phyloP scores from a whole-genome alignment of 1,284 basidiomycete genomes.

The Boletus holoroseus region DNA sequence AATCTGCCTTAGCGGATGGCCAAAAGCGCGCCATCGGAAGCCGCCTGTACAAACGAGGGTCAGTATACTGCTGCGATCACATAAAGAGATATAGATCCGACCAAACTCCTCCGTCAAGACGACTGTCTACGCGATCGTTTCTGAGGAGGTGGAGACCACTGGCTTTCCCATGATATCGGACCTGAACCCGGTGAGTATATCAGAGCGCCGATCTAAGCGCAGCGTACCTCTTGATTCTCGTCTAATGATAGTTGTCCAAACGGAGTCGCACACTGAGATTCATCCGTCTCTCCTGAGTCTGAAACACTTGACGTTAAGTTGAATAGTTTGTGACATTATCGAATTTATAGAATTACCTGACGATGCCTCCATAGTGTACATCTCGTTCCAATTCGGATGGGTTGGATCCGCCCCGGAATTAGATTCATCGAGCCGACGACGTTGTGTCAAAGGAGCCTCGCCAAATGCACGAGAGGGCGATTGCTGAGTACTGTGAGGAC shows the following conservation, averaged over 20 bases:
- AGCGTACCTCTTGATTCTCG: slow-evolving; percentile 67
- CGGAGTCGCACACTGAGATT: slow-evolving; percentile 32
- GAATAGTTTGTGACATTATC: background rate
- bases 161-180: slow-evolving; percentile 70
- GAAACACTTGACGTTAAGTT: slow-evolving; percentile 1
- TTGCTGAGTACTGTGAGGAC: slow-evolving; percentile 14
- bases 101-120: slow-evolving; percentile 74
- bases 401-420: slow-evolving; percentile 7
- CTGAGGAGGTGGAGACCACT: slow-evolving; percentile 75
- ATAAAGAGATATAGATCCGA: slow-evolving; percentile 28
- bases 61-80: slow-evolving; percentile 4
- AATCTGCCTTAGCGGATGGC: slow-evolving; percentile 46
- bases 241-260: slow-evolving; percentile 76
- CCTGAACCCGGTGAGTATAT: slow-evolving; percentile 36
- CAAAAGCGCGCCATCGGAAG: slow-evolving; percentile 73
- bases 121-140: slow-evolving; percentile 58
- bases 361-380: slow-evolving; percentile 49
- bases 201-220: background rate
- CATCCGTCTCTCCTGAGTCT: slow-evolving; percentile 28
- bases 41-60: slow-evolving; percentile 42
- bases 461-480: slow-evolving; percentile 15
- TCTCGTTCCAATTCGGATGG: slow-evolving; percentile 45
- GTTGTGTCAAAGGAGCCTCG: slow-evolving; percentile 37
- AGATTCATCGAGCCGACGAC: slow-evolving; percentile 38
- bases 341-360: slow-evolving; percentile 28